phyloP scores from a whole-genome alignment of 371 early-diverging fungal genomes.

The Lichtheimia ramosa region DNA sequence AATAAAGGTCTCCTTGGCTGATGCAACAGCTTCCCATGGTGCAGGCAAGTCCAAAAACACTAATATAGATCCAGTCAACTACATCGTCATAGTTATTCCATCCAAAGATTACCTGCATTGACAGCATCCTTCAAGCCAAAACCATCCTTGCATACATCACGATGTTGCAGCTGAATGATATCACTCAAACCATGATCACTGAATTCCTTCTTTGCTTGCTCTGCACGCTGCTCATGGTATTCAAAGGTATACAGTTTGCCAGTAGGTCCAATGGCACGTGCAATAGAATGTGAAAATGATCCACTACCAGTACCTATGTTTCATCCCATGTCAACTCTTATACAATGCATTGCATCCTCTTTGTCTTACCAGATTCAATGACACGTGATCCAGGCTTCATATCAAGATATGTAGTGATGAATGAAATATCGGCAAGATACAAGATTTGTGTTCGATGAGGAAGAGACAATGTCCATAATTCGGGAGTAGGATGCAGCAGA shows the following conservation, averaged over 20 bases:
- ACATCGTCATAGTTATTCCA: no score
- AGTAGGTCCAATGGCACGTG: constrained; percentile 80
- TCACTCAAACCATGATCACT: constrained; percentile 71
- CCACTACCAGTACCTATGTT: constrained; percentile 88
- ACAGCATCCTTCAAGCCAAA: constrained; percentile 76
- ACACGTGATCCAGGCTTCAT: constrained; percentile 84
- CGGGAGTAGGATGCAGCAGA: constrained; percentile 91
- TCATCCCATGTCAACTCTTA: background rate
- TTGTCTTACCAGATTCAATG: constrained; percentile 79
- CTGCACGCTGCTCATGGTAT: constrained; percentile 83
- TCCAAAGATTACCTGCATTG: constrained; percentile 60
- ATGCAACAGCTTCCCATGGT: constrained; percentile 91
- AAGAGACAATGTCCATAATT: constrained; percentile 90
- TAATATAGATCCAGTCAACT: constrained; percentile 11
- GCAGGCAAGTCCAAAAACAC: constrained; percentile 96
- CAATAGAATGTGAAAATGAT: constrained; percentile 94
- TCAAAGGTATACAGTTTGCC: constrained; percentile 94
- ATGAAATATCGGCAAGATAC: constrained; percentile 91
- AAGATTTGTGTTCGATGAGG: constrained; percentile 97
- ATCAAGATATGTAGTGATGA: constrained; percentile 79
- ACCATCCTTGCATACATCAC: constrained; percentile 92
- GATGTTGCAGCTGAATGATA: constrained; percentile 68
- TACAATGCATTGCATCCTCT: background rate
- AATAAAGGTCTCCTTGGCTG: constrained; percentile 83
- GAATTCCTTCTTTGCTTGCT: constrained; percentile 78